A percentile compares a stretch with the other conserved stretches of the same genome.
Conservation (phyloP, 2,329 filamentous ascomycete genomes). For the Neofusicoccum umdonicola region DNA sequence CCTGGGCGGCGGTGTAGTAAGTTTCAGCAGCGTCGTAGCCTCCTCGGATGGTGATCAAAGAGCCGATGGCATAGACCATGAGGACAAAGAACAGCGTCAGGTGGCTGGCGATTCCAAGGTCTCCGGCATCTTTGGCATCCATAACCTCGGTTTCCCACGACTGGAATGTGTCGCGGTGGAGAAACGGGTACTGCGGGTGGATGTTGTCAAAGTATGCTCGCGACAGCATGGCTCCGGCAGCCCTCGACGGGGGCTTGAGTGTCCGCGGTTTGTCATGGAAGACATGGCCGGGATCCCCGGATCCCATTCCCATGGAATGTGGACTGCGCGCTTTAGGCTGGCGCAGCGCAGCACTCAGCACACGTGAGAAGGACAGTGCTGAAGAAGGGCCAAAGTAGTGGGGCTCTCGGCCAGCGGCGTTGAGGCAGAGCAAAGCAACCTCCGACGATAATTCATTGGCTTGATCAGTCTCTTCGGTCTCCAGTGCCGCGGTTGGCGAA, state of each 20-base stretch:
- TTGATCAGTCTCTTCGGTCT: not conserved
- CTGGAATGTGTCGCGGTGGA: constrained; percentile 36
- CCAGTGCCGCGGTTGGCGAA: too few relatives aligned
- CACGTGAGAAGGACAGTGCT: constrained; percentile 32
- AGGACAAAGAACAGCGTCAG: constrained; percentile 19
- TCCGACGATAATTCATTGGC: constrained; percentile 26
- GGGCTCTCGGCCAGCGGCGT: constrained; percentile 34
- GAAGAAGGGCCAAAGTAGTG: constrained; percentile 41
- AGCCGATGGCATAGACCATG: constrained; percentile 27
- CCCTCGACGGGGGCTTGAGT: not conserved
- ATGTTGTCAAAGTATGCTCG: constrained; percentile 40
- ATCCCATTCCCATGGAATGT: not conserved
- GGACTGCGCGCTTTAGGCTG: constrained; percentile 9
- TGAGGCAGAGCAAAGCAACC: constrained; percentile 33
- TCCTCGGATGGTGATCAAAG: constrained; percentile 21
- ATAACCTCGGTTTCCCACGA: constrained; percentile 30
- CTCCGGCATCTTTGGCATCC: constrained; percentile 14
- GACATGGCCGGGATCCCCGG: not conserved
- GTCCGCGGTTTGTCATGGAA: not conserved
- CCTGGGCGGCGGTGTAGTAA: constrained; percentile 22
- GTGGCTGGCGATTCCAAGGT: not conserved
- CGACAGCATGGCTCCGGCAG: constrained; percentile 20
- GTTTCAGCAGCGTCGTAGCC: constrained; percentile 19
- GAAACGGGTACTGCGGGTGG: constrained; percentile 40
- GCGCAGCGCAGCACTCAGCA: constrained; percentile 28